Conservation (phyloP, 148 eudicot species). For the Amaranthus cruentus region DNA sequence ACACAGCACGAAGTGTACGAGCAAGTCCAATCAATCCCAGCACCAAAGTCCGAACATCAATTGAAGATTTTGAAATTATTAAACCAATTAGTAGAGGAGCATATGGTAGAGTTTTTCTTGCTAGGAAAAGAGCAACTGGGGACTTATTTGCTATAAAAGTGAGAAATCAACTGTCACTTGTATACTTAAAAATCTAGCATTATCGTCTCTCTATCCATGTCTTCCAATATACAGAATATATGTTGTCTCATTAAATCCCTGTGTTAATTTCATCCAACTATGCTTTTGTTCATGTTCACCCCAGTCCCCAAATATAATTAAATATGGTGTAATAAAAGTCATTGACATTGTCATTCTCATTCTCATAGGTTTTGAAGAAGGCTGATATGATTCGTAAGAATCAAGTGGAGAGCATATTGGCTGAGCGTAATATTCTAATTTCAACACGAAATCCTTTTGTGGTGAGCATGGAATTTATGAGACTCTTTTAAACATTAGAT, state of each 20-base stretch:
- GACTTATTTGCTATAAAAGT: conserved; percentile 99
- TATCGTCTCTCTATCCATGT: background rate
- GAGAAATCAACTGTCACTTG: background rate
- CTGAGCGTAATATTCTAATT: conserved; percentile 91
- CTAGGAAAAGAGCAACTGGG: conserved; percentile 92
- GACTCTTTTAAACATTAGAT: background rate
- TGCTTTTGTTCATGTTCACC: background rate
- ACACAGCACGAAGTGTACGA: conserved; percentile 69
- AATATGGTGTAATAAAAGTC: no score
- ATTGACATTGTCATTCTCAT: conserved; percentile 11
- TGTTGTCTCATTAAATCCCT: background rate
- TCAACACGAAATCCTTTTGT: conserved; percentile 94
- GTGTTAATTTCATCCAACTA: background rate
- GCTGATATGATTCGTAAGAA: conserved; percentile 98
- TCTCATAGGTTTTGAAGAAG: conserved; percentile 82
- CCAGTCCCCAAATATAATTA: background rate
- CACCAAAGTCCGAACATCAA: conserved; percentile 83
- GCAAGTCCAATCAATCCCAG: conserved; percentile 80
- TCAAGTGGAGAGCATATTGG: conserved; percentile 96
- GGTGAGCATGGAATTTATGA: conserved; percentile 46
- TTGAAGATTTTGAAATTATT: conserved; percentile 95
- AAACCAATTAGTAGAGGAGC: conserved; percentile 99
- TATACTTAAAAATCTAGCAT: background rate
- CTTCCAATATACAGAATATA: background rate
- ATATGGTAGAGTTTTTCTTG: conserved; percentile 94